These are phyloP conservation scores for Malus sylvestris DNA, from an alignment of 306 rosid genomes.

Conservation along the genomic window DNA sequence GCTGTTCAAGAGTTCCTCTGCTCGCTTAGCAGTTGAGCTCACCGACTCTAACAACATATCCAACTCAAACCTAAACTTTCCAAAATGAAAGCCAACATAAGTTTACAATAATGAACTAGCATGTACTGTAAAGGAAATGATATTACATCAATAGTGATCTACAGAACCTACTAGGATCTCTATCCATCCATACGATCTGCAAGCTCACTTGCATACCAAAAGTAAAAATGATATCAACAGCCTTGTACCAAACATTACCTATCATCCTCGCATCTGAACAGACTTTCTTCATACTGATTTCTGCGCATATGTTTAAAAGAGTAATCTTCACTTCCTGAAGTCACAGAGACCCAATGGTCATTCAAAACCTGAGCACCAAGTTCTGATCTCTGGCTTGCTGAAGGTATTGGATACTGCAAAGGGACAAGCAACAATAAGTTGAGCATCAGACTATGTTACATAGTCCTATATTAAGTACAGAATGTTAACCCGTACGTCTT, in stretches of 20 bases:
- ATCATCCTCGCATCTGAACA: slow-evolving; percentile 97
- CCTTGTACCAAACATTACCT: slow-evolving; percentile 38
- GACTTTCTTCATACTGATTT: slow-evolving; percentile 95
- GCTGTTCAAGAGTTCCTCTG: slow-evolving; percentile 71
- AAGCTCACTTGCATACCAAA: not conserved
- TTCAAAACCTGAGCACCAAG: slow-evolving; percentile 87
- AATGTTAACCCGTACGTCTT: slow-evolving; percentile 46
- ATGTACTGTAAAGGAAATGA: not conserved
- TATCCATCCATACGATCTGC: not conserved
- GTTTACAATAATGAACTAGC: not conserved
- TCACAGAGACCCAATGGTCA: slow-evolving; percentile 98
- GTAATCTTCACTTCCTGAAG: slow-evolving; percentile 99
- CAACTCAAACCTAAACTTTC: slow-evolving; percentile 73
- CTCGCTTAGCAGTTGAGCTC: slow-evolving; percentile 75
- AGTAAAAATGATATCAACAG: not conserved
- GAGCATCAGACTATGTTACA: not conserved
- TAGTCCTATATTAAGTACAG: slow-evolving; percentile 13
- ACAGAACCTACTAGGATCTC: not conserved
- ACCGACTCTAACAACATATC: slow-evolving; percentile 97
- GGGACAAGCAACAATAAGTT: slow-evolving; percentile 19
- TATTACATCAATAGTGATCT: not conserved
- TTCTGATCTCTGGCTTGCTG: slow-evolving; percentile 83
- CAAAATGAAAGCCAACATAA: slow-evolving; percentile 16
- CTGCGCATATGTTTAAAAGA: slow-evolving; percentile 97
- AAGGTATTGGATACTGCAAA: slow-evolving; percentile 91